These are phyloP conservation scores for Asterophora parasitica DNA, from an alignment of 768 basidiomycete species.

Conservation along the genomic window DNA sequence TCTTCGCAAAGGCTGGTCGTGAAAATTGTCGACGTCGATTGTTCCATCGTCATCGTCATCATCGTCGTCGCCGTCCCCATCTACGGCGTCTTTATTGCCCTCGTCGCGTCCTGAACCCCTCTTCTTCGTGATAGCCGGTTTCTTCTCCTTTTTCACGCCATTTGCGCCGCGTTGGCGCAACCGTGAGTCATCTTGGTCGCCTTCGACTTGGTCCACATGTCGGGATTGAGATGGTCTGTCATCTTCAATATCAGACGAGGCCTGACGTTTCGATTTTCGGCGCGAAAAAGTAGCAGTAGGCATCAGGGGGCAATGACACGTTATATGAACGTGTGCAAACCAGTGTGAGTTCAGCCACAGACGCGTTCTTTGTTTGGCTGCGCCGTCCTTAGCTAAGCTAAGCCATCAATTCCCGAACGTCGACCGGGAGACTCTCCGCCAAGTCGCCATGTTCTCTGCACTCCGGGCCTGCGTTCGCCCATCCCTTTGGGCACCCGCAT, in stretches of 20 bases:
- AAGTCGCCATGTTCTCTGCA: conserved; percentile 33
- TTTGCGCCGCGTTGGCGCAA: conserved; percentile 20
- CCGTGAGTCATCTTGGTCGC: conserved; percentile 37
- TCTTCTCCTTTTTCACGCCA: conserved; percentile 31
- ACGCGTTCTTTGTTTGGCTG: conserved; percentile 33
- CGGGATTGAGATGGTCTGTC: conserved; percentile 33
- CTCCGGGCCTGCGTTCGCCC: conserved; percentile 29
- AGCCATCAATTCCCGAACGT: neutral
- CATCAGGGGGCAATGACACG: conserved; percentile 25
- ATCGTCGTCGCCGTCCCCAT: conserved; percentile 22
- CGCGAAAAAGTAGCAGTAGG: conserved; percentile 37
- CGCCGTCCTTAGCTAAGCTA: conserved; percentile 8
- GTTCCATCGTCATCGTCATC: conserved; percentile 45
- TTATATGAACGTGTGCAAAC: conserved; percentile 5
- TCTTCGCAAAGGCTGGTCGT: conserved; percentile 60
- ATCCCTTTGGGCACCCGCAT: conserved; percentile 24
- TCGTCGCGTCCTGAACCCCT: conserved; percentile 20
- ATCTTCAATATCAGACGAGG: conserved; percentile 61
- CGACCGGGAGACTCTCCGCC: too few relatives aligned
- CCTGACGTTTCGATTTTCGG: conserved; percentile 37
- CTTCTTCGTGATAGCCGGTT: conserved; percentile 16
- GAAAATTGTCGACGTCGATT: conserved; percentile 60
- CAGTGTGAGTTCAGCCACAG: conserved; percentile 18
- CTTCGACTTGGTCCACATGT: conserved; percentile 34
- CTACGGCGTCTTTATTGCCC: neutral